Base-by-base conservation (phyloP, 2,329 filamentous ascomycete genomes). In the Apiospora rasikravindrae region DNA sequence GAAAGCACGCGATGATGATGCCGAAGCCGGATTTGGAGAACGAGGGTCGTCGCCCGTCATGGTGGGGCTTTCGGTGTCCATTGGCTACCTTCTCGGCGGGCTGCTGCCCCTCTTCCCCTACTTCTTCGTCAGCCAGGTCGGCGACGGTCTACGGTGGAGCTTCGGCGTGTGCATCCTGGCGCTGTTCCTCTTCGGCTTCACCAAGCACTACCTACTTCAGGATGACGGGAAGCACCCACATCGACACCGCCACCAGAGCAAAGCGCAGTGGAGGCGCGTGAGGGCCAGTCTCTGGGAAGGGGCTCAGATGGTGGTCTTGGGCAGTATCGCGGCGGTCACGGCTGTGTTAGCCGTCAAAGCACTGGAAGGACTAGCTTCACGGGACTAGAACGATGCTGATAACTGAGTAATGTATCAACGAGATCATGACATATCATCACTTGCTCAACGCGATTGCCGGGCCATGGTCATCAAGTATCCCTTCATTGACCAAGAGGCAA, bases 91-190 rank as follows among this genome's bases (percentile, higher is more conserved):
- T 70, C 80, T 93, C 29, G 92, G 92, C 26, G 92, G 92, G 0
- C 84, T 93, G 70, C 87, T 94, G n/a, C 92, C 92, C 19, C 86
- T 94, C 77, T 81, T 92, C 57, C 92, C 92, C 0, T 94, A 94
- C 82, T 91, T 94, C 75, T 84, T 92, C 75, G 83, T 88, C 79
- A 72, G 76, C 19, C 79, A 80, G 29, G 83, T 88, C 10, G 78
- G 80, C 33, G 77, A 83, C n/a, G 87, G 86, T 0, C 82, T 95
- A 69, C 85, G 87, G 47, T 87, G 89, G 73, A 91, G 89, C 33
- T 85, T 92, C 37, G 85, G 79, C 5, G 86, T 92, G 70, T 93
- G 91, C 77, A 85, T 89, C 16, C 77, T 90, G 10, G 88, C 90
- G 1, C 80, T 93, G 61, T 87, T 92, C 71, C 80, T 82, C 2